These are phyloP conservation scores for Penicillium sp. DNA, from an alignment of 2,329 filamentous ascomycete species.

Conservation along the genomic window DNA sequence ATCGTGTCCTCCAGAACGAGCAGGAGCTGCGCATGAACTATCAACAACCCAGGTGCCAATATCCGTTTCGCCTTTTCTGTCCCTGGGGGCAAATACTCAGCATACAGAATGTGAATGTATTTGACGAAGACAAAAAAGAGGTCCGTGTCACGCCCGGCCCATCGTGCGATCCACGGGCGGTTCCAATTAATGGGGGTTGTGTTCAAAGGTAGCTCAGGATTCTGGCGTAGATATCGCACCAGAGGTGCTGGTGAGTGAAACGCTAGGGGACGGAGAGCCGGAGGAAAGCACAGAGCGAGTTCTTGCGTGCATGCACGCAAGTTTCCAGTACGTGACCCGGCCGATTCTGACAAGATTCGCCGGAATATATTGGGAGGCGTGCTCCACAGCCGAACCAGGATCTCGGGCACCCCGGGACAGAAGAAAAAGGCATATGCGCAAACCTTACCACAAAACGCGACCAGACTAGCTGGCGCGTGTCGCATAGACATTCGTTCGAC, in stretches of 20 bases:
- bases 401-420: constrained; percentile 78
- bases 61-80: constrained; percentile 56
- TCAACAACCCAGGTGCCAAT: constrained; percentile 71
- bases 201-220: constrained; percentile 64
- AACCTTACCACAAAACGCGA: constrained; percentile 85
- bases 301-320: constrained; percentile 58
- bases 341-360: constrained; percentile 68
- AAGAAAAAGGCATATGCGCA: constrained; percentile 94
- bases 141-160: constrained; percentile 84
- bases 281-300: constrained; percentile 68
- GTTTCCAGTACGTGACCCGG: constrained; percentile 55
- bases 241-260: constrained; percentile 62
- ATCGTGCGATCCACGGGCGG: constrained; percentile 78
- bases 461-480: constrained; percentile 67
- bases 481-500: constrained; percentile 83
- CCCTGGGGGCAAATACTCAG: constrained; percentile 65
- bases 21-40: constrained; percentile 79
- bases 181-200: constrained; percentile 77
- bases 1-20: constrained; percentile 78
- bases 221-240: constrained; percentile 61
- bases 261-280: constrained; percentile 59
- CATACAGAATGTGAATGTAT: constrained; percentile 75
- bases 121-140: constrained; percentile 90
- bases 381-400: constrained; percentile 78
- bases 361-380: constrained; percentile 67